Base-by-base conservation (phyloP, 2,329 filamentous ascomycete species). In the Fusarium pseudonygamai region DNA sequence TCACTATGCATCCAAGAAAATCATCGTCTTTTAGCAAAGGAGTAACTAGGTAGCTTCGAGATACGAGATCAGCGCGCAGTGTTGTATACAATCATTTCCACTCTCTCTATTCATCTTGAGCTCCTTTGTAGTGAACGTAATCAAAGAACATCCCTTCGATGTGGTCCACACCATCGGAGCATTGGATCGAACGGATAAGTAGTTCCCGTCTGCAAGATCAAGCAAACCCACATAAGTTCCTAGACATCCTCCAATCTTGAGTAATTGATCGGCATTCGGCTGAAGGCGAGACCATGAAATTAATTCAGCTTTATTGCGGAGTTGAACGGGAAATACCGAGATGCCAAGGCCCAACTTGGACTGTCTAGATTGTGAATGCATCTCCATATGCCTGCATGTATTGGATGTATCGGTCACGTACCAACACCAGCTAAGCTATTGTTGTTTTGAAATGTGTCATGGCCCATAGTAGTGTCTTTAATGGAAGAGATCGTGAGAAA, bases 341-440 rank as follows among this genome's bases (percentile, higher is more conserved):
- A 20, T 36, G 20, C 50, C 26, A 57, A 69, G 59, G 34, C 34
- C 22, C 14, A 34, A 37, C 32, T 42, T 47, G 57, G 26, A 64
- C 28, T 49, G 47, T 50, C 30, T 39, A 65, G 24, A 69, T 37
- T 49, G 47, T 50, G 37, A 28, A 64, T 50, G 49, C 28, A 24
- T 28, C 30, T 43, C 36, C 28, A 26, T 56, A 36, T 37, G 43
- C 15, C 47, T 39, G 20, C 34, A 65, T 49, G 66, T 55, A 70
- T 49, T 49, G 67, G 52, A 59, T 60, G 52, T 65, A 39, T 69
- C 52, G 43, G 52, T 45, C 34, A 26, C 39, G 36, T 59, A 26
- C 28, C 32, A 20, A 52, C 30, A 39, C 14, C 36, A 53, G n/a
- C 12, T 64, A 43, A 58, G 26, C 26, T 30, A 46, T 32, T 46